Evolutionary conservation across 768 basidiomycete species (phyloP), one percentile per base, ranked within the genome.

Genomic region (Termitomyces sp.): DNA sequence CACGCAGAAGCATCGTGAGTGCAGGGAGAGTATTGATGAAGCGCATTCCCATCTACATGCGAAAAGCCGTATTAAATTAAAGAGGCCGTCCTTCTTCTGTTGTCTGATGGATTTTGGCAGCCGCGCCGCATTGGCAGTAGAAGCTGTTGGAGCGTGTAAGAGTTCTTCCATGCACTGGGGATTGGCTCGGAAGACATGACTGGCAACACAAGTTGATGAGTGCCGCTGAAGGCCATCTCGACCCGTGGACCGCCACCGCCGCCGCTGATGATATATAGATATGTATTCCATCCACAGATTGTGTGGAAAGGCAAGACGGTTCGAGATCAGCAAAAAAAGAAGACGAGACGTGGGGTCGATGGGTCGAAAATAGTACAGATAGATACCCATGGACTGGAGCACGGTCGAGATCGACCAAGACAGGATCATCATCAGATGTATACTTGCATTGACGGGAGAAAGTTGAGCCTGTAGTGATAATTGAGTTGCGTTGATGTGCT

Each of bases 1-100:
- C 59, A 59, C 58, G 52, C 20, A 52, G 28, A 44, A 60, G 52
- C 59, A 46, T 13, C 52, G 53, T 60, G 59, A 60, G 58, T 58
- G 36, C 39, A 11, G 18, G 15, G 32, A 38, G 49, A 38, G 44
- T 53, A 45, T 44, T 55, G 44, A 48, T 55, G 44, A 48, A 54
- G 39, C 15, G 51, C 12, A 39, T 59, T 59, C 58, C 35, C 51
- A 59, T 36, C 22, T 55, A 28, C 38, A 42, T 55, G 54, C 38
- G 39, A 55, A 55, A 33, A 28, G 39, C 52, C 24, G 24, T 32
- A 54, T 28, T 42, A 32, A 55, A 55, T 44, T 55, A 12, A 55
- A 28, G n/a, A 40, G 39, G 11, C 8, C 16, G 8, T 16, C 16
- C 24, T 38, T 53, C 49, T 28, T 36, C 8, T 15, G 16, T 40